Evolutionary conservation across 768 basidiomycete genomes (phyloP).

Genomic region (Rhizopogon roseolus): DNA sequence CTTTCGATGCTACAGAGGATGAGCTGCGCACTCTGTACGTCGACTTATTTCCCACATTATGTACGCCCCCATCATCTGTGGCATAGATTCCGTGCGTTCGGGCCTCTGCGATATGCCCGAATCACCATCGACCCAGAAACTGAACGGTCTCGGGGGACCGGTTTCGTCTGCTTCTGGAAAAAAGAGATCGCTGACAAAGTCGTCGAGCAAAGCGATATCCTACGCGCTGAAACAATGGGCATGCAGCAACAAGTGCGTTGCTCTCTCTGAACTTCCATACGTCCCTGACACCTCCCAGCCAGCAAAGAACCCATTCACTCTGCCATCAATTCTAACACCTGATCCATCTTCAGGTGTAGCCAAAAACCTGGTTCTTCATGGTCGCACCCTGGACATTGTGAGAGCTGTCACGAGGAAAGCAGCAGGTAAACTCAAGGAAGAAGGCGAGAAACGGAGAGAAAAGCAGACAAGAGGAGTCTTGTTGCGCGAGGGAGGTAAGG

Average conservation of each 20-base stretch:
- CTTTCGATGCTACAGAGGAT: slow-evolving; percentile 90
- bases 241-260: slow-evolving; percentile 24
- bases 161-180: slow-evolving; percentile 98
- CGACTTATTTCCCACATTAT: background rate
- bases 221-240: slow-evolving; percentile 61
- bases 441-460: slow-evolving; percentile 76
- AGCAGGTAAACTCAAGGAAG: slow-evolving; percentile 85
- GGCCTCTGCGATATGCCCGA: slow-evolving; percentile 87
- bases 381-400: slow-evolving; percentile 86
- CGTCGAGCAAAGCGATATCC: slow-evolving; percentile 71
- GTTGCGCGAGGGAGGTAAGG: slow-evolving; percentile 89
- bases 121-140: slow-evolving; percentile 82
- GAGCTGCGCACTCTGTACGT: slow-evolving; percentile 81
- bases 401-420: slow-evolving; percentile 88
- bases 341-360: slow-evolving; percentile 89
- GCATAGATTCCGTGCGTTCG: slow-evolving; percentile 83
- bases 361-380: slow-evolving; percentile 81
- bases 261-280: slow-evolving; percentile 9
- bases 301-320: slow-evolving; percentile 80
- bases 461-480: slow-evolving; percentile 95
- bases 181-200: slow-evolving; percentile 83
- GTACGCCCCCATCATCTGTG: background rate
- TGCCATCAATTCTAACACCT: slow-evolving; percentile 87
- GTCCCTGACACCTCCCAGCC: slow-evolving; percentile 28
- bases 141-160: slow-evolving; percentile 88